phyloP scores from a whole-genome alignment of 2,329 filamentous ascomycete genomes.

The Colletotrichum sp. region DNA sequence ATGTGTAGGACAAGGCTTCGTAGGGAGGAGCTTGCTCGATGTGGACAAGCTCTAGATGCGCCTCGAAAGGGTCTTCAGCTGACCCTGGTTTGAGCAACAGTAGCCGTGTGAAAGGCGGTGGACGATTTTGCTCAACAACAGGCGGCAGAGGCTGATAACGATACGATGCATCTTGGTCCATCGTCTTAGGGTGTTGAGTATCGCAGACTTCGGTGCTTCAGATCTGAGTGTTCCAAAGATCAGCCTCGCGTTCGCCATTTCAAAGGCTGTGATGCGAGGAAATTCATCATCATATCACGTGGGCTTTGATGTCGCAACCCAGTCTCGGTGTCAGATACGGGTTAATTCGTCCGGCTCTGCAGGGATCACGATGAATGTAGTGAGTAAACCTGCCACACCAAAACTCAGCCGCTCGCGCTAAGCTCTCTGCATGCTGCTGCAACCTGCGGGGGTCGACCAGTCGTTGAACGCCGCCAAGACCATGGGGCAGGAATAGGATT shows the following conservation, averaged over 20 bases:
- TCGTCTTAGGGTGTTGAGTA: background rate
- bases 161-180: background rate
- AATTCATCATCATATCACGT: background rate
- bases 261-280: background rate
- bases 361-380: background rate
- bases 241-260: background rate
- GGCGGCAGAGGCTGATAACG: constrained; percentile 18
- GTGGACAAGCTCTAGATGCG: constrained; percentile 8
- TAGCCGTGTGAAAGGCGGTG: constrained; percentile 17
- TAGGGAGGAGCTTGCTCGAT: constrained; percentile 16
- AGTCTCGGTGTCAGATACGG: background rate
- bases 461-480: background rate
- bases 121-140: background rate
- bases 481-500: background rate
- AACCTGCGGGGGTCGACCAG: background rate
- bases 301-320: background rate
- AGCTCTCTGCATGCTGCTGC: background rate
- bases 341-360: background rate
- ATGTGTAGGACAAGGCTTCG: constrained; percentile 22
- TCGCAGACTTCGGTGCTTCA: background rate
- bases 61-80: constrained; percentile 17
- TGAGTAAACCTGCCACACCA: background rate
- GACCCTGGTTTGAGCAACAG: constrained; percentile 10
- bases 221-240: background rate
- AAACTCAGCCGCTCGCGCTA: constrained; percentile 10